Conservation (phyloP, 1,284 basidiomycete genomes). For the Naganishia cerealis region DNA sequence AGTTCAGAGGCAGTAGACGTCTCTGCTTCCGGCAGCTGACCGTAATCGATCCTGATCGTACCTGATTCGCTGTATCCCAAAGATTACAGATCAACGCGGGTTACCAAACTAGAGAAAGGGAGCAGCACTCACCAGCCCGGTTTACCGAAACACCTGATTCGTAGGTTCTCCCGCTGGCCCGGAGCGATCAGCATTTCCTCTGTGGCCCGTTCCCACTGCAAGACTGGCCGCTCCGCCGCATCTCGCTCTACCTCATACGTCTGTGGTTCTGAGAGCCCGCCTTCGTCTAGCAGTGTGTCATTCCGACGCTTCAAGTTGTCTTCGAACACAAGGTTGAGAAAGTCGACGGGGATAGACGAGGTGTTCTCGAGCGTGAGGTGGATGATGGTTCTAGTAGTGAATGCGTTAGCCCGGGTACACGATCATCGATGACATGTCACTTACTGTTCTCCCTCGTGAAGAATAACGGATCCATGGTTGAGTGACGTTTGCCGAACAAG, state of each 20-base stretch:
- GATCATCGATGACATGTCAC: constrained; percentile 41
- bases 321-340: constrained; percentile 77
- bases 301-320: constrained; percentile 80
- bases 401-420: neutral
- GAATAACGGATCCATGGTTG: constrained; percentile 84
- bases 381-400: constrained; percentile 65
- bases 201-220: constrained; percentile 66
- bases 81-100: neutral
- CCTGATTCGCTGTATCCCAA: constrained; percentile 66
- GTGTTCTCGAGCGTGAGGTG: constrained; percentile 85
- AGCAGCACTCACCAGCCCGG: constrained; percentile 71
- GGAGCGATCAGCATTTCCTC: constrained; percentile 63
- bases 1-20: constrained; percentile 1
- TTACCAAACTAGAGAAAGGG: neutral
- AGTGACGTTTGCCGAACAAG: constrained; percentile 81
- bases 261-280: constrained; percentile 75
- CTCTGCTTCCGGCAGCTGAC: constrained; percentile 56
- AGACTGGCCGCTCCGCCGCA: constrained; percentile 72
- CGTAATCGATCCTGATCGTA: constrained; percentile 79
- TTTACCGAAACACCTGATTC: constrained; percentile 79
- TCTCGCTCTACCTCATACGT: constrained; percentile 88
- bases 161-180: constrained; percentile 68
- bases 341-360: constrained; percentile 76
- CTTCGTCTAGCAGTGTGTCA: constrained; percentile 73
- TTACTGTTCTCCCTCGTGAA: constrained; percentile 88